Evolutionary conservation across 192 early-diverging fungal species (phyloP).

Genomic region (Podila clonocystis): DNA sequence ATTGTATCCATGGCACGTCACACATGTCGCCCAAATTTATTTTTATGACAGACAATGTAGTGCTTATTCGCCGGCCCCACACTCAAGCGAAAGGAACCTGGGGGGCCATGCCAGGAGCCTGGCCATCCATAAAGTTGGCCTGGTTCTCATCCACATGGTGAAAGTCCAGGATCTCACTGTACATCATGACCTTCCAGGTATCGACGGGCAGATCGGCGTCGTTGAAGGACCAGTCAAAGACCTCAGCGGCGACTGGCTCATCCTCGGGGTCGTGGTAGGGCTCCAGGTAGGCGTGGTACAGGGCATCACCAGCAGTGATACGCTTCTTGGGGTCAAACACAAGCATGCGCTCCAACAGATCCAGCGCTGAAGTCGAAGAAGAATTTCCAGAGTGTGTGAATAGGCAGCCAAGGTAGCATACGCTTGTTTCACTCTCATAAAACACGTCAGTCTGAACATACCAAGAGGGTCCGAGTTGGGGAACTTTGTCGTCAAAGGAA

Average conservation of each 20-base stretch:
- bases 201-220: constrained; percentile 89
- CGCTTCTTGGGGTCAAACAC: constrained; percentile 94
- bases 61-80: too few species aligned
- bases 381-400: neutral
- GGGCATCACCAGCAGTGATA: constrained; percentile 86
- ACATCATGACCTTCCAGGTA: constrained; percentile 93
- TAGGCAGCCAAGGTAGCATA: neutral
- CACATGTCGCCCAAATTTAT: neutral
- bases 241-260: constrained; percentile 81
- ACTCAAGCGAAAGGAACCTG: constrained; percentile 17
- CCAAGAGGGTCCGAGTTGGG: constrained; percentile 77
- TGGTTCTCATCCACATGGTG: constrained; percentile 41
- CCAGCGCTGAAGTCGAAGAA: constrained; percentile 65
- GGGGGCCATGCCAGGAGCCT: constrained; percentile 11
- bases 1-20: too few species aligned
- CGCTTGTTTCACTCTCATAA: neutral
- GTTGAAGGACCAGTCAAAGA: constrained; percentile 97
- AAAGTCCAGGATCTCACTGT: constrained; percentile 78
- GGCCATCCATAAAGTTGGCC: constrained; percentile 18
- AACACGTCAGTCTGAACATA: constrained; percentile 18
- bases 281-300: constrained; percentile 90
- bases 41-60: neutral
- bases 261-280: constrained; percentile 92
- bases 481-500: constrained; percentile 87
- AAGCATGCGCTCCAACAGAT: constrained; percentile 91